Conservation (phyloP, 2,329 filamentous ascomycete species). For the Alternaria metachromatica region DNA sequence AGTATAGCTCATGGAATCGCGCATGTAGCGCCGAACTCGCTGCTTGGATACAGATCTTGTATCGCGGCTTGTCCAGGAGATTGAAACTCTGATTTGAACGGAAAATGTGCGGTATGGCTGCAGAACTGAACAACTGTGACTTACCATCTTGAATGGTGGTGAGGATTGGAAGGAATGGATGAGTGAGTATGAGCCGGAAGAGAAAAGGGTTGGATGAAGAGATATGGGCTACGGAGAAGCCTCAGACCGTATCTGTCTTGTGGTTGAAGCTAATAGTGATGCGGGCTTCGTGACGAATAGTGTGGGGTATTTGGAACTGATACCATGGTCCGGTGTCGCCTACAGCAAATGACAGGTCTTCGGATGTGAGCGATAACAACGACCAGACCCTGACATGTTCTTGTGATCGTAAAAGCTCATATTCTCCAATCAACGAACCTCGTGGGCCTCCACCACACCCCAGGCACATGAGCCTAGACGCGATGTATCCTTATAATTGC, state of each 20-base stretch:
- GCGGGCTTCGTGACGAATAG: not conserved
- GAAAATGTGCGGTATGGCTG: not conserved
- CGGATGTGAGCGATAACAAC: not conserved
- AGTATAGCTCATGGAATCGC: not conserved
- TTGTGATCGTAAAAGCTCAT: not conserved
- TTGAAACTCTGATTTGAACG: not conserved
- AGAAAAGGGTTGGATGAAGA: not conserved
- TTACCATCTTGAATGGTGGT: constrained; percentile 1
- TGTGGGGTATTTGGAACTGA: not conserved
- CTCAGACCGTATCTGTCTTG: not conserved
- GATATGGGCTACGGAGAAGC: not conserved
- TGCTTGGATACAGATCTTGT: not conserved
- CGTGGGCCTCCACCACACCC: not conserved
- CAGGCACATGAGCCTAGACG: not conserved
- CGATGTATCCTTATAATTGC: not conserved
- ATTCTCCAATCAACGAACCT: not conserved
- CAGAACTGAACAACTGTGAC: not conserved
- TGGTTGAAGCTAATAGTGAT: not conserved
- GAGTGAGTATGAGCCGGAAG: not conserved
- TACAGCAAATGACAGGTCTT: not conserved
- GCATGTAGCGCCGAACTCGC: not conserved
- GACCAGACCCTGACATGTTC: not conserved
- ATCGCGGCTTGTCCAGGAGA: not conserved
- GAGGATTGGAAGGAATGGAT: not conserved
- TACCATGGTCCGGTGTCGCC: constrained; percentile 1